Base-by-base conservation (phyloP, 495 filamentous ascomycete genomes). In the Lichina pygmaea region DNA sequence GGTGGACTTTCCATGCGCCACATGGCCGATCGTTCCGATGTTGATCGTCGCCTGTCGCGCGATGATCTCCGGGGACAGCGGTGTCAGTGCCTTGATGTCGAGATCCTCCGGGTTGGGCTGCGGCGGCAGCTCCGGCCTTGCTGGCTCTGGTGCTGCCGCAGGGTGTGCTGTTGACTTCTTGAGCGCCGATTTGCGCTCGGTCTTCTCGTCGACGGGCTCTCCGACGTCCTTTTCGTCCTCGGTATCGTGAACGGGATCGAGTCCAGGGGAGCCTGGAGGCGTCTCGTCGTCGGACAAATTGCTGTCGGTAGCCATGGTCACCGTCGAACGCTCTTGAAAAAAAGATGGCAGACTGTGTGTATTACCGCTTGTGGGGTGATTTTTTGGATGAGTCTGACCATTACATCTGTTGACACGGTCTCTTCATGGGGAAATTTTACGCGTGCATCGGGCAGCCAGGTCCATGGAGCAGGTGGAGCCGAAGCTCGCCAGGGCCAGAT, bases 1-100 rank as follows among this genome's bases (percentile, higher is more conserved):
- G 12, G 89, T 97, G 39, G 80, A 86, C 61, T 97, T 95, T 49
- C 89, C 85, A 73, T 95, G 86, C 54, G 89, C 91, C 68, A 94
- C 86, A 61, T 95, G 91, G 43, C 89, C 89, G 60, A 97, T 95
- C 34, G 89, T 94, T 51, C 86, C 89, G 54, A 97, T 94, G 64
- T 97, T 97, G 66, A 94, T 93, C 34, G 91, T 97, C 17, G 89
- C 89, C 70, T 97, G 89, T 47, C 91, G 75, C 48, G 79, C 75
- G 57, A 97, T 97, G 54, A 97, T 93, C 55, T 95, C 89, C 49
- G 89, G 86, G 3, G 86, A 84, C 47, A 93, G 65, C 37, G 89
- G 91, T 45, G 66, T 81, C 49, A 97, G 62, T 30, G 62, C 70
- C 44, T 70, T 68, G 51, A 91, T 66, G 54, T 93, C 83, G 49